These are phyloP conservation scores for Epichloe hybrida DNA, from an alignment of 2,329 filamentous ascomycete species.

Conservation along the genomic window DNA sequence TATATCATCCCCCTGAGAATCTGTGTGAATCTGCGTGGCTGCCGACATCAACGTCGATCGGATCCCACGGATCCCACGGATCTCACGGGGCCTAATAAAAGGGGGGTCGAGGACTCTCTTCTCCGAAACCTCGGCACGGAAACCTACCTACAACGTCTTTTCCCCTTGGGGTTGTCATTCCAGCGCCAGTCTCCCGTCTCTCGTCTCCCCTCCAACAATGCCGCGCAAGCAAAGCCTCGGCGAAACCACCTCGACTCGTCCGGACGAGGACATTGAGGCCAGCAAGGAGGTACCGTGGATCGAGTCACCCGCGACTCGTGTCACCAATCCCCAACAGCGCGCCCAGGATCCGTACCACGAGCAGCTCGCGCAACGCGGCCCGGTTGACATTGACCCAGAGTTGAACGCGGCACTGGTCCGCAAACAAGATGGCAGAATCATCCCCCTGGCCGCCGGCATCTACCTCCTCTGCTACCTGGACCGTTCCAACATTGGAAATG, in stretches of 20 bases:
- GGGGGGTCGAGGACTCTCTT: no score
- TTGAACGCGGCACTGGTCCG: background rate
- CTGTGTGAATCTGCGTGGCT: no score
- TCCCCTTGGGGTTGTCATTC: no score
- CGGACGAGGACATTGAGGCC: background rate
- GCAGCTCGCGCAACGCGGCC: background rate
- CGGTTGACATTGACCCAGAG: background rate
- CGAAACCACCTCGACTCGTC: background rate
- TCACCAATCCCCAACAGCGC: no score
- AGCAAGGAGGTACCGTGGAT: background rate
- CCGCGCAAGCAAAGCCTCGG: background rate
- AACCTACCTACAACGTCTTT: no score
- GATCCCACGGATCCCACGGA: no score
- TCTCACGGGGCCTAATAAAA: no score
- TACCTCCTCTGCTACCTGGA: conserved; percentile 58
- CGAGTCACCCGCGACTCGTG: no score
- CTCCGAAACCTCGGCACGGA: no score
- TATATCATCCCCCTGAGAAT: no score
- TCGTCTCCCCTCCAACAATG: background rate
- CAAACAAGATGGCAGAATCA: conserved; percentile 49
- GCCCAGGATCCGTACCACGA: background rate
- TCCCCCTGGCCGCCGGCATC: conserved; percentile 49
- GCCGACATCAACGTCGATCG: background rate
- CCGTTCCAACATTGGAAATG: conserved; percentile 56
- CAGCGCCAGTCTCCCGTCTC: no score